These are phyloP conservation scores for Chalara sp. DNA, from an alignment of 2,329 filamentous ascomycete species.

Conservation along the genomic window DNA sequence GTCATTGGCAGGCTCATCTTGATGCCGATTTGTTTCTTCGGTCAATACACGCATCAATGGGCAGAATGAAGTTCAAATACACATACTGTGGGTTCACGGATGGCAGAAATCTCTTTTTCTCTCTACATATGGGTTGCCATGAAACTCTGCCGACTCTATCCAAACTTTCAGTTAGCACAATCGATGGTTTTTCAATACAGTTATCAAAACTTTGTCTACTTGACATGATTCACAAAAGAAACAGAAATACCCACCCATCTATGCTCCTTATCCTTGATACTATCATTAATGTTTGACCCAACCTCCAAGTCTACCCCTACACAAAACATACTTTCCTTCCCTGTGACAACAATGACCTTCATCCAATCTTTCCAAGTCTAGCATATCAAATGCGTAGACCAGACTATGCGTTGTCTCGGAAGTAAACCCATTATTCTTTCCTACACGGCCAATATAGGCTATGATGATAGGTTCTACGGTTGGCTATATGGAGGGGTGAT, in stretches of 20 bases:
- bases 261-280: slow-evolving; percentile 3
- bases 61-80: background rate
- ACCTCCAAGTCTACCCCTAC: slow-evolving; percentile 33
- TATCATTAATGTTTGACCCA: slow-evolving; percentile 1
- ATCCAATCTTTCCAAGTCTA: slow-evolving; percentile 46
- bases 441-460: slow-evolving; percentile 55
- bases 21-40: background rate
- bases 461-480: slow-evolving; percentile 55
- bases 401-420: slow-evolving; percentile 55
- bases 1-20: slow-evolving; percentile 51
- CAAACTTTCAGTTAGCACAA: too few species aligned
- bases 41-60: background rate
- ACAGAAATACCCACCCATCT: slow-evolving; percentile 1
- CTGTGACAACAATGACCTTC: slow-evolving; percentile 45
- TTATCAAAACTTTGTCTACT: background rate
- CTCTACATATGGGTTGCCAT: background rate
- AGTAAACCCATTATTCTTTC: slow-evolving; percentile 63
- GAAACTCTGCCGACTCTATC: background rate
- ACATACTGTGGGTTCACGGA: background rate
- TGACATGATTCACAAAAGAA: background rate
- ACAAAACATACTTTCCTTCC: slow-evolving; percentile 45
- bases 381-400: slow-evolving; percentile 41
- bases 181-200: too few species aligned
- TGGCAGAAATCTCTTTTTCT: background rate
- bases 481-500: slow-evolving; percentile 41